These are phyloP conservation scores for Crepidotus variabilis DNA, from an alignment of 768 basidiomycete genomes.

Conservation along the genomic window DNA sequence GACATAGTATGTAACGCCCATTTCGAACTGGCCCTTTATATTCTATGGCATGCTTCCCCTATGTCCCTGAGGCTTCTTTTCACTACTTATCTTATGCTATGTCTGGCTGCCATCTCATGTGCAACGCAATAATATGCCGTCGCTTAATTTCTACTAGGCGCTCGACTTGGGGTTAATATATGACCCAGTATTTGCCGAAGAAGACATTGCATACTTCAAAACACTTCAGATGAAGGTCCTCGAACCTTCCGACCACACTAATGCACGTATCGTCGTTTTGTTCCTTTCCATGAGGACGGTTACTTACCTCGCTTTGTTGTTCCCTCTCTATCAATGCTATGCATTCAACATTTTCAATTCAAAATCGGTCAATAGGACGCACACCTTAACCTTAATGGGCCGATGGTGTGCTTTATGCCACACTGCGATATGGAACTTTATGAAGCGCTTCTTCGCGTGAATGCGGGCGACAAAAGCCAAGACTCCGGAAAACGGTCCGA, in stretches of 20 bases:
- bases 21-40: background rate
- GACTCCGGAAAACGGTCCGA: slow-evolving; percentile 39
- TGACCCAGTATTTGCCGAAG: slow-evolving; percentile 72
- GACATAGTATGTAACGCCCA: slow-evolving; percentile 53
- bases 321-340: background rate
- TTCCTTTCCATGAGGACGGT: slow-evolving; percentile 2
- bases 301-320: slow-evolving; percentile 6
- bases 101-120: background rate
- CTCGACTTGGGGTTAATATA: slow-evolving; percentile 47
- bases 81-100: background rate
- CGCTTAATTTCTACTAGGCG: slow-evolving; percentile 32
- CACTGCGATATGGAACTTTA: slow-evolving; percentile 75
- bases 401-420: slow-evolving; percentile 74
- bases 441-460: slow-evolving; percentile 58
- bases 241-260: slow-evolving; percentile 29
- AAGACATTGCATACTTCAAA: slow-evolving; percentile 51
- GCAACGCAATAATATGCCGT: background rate
- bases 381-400: slow-evolving; percentile 28
- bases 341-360: background rate
- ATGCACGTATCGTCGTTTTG: slow-evolving; percentile 37
- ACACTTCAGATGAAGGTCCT: slow-evolving; percentile 36
- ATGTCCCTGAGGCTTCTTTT: background rate
- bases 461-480: background rate
- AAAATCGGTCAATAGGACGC: slow-evolving; percentile 23
- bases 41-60: slow-evolving; percentile 3